phyloP scores from a whole-genome alignment of 129 eudicot genomes.

The Saposhnikovia divaricata region DNA sequence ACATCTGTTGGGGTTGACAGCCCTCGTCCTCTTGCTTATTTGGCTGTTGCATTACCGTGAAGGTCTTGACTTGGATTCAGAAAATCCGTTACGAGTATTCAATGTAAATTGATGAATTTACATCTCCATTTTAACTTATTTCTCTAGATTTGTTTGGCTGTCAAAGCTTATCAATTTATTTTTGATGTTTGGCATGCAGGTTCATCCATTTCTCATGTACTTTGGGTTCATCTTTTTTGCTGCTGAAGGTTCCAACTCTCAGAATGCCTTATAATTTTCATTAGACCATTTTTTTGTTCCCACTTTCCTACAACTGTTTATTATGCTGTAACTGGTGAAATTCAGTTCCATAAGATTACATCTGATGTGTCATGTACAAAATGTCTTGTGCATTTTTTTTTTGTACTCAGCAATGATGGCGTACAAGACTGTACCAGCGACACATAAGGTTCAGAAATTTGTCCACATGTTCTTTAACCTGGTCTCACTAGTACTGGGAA shows the following conservation, averaged over 20 bases:
- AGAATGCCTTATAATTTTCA: neutral
- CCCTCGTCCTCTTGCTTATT: slow-evolving; percentile 63
- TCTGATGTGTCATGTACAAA: neutral
- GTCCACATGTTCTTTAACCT: slow-evolving; percentile 51
- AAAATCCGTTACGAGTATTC: slow-evolving; percentile 47
- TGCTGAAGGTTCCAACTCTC: slow-evolving; percentile 62
- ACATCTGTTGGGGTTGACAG: slow-evolving; percentile 56
- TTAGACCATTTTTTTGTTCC: neutral
- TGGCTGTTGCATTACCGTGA: slow-evolving; percentile 84
- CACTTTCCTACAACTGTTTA: neutral
- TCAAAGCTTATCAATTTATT: neutral
- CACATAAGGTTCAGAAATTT: slow-evolving; percentile 34
- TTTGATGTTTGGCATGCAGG: slow-evolving; percentile 30
- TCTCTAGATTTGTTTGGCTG: neutral
- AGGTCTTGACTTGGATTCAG: slow-evolving; percentile 60
- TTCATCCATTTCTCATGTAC: slow-evolving; percentile 90
- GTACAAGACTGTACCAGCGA: slow-evolving; percentile 65
- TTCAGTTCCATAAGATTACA: neutral
- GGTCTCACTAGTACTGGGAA: slow-evolving; percentile 59
- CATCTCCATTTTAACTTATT: neutral
- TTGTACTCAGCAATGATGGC: slow-evolving; percentile 83
- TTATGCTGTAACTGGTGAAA: neutral
- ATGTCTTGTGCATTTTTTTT: neutral
- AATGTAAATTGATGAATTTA: slow-evolving; percentile 28
- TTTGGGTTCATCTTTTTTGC: slow-evolving; percentile 70